Evolutionary conservation across 2,329 filamentous ascomycete genomes (phyloP).

Genomic region (Bertia moriformis): DNA sequence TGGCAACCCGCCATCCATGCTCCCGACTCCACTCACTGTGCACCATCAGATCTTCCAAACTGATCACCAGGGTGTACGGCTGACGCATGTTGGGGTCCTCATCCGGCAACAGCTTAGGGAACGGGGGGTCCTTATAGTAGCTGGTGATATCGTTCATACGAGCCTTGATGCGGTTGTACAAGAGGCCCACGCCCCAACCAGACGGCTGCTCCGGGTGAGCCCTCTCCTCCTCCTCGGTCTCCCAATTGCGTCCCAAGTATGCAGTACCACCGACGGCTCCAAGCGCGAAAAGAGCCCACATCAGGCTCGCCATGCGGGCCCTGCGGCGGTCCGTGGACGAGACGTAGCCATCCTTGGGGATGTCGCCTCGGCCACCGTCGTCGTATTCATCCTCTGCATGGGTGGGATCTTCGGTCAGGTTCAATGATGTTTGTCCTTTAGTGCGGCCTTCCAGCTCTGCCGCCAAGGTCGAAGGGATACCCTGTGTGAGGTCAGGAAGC

Average conservation of each 20-base stretch:
- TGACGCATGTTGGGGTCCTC: conserved; percentile 65
- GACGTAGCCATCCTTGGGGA: conserved; percentile 69
- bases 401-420: conserved; percentile 15
- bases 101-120: conserved; percentile 80
- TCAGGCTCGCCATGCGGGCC: conserved; percentile 59
- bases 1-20: conserved; percentile 88
- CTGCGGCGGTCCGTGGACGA: conserved; percentile 80
- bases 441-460: conserved; percentile 49
- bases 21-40: conserved; percentile 91
- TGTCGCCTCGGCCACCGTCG: conserved; percentile 39
- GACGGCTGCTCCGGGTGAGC: conserved; percentile 60
- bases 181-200: conserved; percentile 61
- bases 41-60: conserved; percentile 82
- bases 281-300: conserved; percentile 48
- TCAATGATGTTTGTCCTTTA: conserved; percentile 17
- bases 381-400: conserved; percentile 22
- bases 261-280: conserved; percentile 41
- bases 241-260: conserved; percentile 82
- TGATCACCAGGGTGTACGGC: conserved; percentile 84
- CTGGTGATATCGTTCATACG: conserved; percentile 62
- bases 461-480: conserved; percentile 80
- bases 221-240: conserved; percentile 55
- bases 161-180: conserved; percentile 69
- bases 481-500: conserved; percentile 81
- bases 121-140: conserved; percentile 93